These are phyloP conservation scores for Chaetomium cochliodes DNA, from an alignment of 495 filamentous ascomycete species.

Conservation along the genomic window DNA sequence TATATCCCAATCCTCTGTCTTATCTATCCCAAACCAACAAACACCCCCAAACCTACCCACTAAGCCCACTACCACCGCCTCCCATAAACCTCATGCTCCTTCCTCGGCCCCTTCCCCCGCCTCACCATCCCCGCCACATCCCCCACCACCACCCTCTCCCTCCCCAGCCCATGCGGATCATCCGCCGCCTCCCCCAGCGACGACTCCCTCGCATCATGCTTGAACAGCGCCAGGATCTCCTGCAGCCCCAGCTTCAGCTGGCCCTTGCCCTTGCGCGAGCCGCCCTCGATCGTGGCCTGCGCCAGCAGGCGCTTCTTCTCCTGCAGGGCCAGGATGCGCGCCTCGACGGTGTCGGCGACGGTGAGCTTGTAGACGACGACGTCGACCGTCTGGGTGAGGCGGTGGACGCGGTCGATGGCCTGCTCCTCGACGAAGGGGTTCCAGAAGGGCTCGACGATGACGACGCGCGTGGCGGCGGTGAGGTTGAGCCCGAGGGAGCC, in stretches of 20 bases:
- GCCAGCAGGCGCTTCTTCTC: slow-evolving; percentile 88
- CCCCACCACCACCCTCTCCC: slow-evolving; percentile 14
- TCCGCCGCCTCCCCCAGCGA: slow-evolving; percentile 7
- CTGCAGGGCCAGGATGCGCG: slow-evolving; percentile 86
- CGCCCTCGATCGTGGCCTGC: slow-evolving; percentile 49
- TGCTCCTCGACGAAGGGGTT: slow-evolving; percentile 98
- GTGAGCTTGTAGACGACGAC: slow-evolving; percentile 94
- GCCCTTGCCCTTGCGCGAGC: slow-evolving; percentile 54
- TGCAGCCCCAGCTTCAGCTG: slow-evolving; percentile 82
- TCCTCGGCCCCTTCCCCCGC: slow-evolving; percentile 22
- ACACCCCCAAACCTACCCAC: background rate
- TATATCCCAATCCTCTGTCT: background rate
- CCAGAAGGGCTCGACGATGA: slow-evolving; percentile 98
- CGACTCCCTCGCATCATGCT: slow-evolving; percentile 57
- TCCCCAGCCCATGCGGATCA: slow-evolving; percentile 11
- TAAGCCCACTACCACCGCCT: slow-evolving; percentile 46
- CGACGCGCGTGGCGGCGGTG: slow-evolving; percentile 86
- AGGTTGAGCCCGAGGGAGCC: slow-evolving; percentile 91
- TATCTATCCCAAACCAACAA: background rate
- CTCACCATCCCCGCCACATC: slow-evolving; percentile 23
- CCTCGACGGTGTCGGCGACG: slow-evolving; percentile 80
- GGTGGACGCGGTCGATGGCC: slow-evolving; percentile 96
- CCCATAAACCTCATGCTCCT: slow-evolving; percentile 41
- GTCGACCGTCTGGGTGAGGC: slow-evolving; percentile 89
- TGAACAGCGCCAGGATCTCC: slow-evolving; percentile 89